Evolutionary conservation across 441 rosid genomes (phyloP), one percentile per base, ranked within the genome.

Genomic region (Capsella rubella): DNA sequence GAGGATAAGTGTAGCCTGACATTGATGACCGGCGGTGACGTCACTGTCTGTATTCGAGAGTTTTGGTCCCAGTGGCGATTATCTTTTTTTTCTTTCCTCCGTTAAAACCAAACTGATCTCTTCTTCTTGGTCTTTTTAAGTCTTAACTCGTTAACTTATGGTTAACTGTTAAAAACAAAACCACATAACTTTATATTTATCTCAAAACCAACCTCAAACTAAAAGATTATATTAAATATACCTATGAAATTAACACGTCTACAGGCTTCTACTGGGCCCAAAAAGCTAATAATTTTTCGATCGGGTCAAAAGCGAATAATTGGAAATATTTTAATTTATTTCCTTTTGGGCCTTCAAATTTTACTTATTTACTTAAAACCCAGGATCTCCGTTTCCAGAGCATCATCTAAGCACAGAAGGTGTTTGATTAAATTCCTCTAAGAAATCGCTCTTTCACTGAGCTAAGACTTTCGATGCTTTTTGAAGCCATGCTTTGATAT

Each of bases 21-120:
- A 76, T 79, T 77, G 66, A 79, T 82, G 74, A 84, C 90, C 90
- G 87, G 86, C 84, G 85, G 74, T 88, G 89, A 84, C 89, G 88
- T 86, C 85, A 86, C 59, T 71, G 58, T 28, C 58, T 18, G 35
- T 55, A 55, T n/a, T 55, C 13, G 60, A 29, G 35, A 12, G 35
- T 12, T n/a, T 28, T 53, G 58, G 58, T 28, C 37, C 58, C 37
- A 70, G 39, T 76, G 75, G 75, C 76, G 79, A 76, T 76, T 69
- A 18, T 34, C 55, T 0, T 1, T 32, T 15, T 31, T 39, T 43
- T 8, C 21, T 12, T 12, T 15, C n/a, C 59, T 60, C 53, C 62
- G 62, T 32, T 12, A 56, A 56, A 43, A 61, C 74, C 70, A 37
- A 45, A 39, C 52, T 2, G 28, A 31, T 31, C 34, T 32, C 42